A percentile compares a stretch with the other conserved stretches of the same genome.
phyloP scores from a whole-genome alignment of 1,284 basidiomycete species.

The Grifola frondosa region DNA sequence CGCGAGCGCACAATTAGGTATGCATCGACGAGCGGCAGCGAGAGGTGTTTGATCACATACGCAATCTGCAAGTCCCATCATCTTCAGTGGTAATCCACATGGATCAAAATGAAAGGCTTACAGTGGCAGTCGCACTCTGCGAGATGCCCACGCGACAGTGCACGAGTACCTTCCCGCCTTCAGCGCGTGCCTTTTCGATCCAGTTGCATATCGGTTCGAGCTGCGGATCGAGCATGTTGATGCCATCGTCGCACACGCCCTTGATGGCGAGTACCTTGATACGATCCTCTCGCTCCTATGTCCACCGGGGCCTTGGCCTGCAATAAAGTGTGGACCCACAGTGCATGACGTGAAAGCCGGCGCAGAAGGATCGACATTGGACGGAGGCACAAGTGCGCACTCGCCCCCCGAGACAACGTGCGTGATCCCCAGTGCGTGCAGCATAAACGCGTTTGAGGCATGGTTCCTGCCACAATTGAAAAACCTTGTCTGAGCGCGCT shows the following conservation, averaged over 20 bases:
- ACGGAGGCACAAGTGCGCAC: conserved; percentile 76
- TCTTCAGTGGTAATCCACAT: conserved; percentile 1
- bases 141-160: conserved; percentile 97
- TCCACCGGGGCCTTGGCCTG: conserved; percentile 44
- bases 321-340: conserved; percentile 35
- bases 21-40: conserved; percentile 83
- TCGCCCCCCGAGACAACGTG: conserved; percentile 97
- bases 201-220: conserved; percentile 87
- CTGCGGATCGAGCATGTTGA: conserved; percentile 87
- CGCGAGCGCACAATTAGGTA: conserved; percentile 87
- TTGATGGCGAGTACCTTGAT: conserved; percentile 88
- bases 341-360: conserved; percentile 21
- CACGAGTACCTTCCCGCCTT: conserved; percentile 87
- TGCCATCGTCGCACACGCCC: conserved; percentile 92
- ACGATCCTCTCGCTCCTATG: conserved; percentile 75
- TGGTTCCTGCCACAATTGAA: conserved; percentile 63
- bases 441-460: conserved; percentile 91
- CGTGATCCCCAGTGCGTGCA: conserved; percentile 90
- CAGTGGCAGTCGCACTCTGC: conserved; percentile 87
- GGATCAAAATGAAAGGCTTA: too few relatives aligned
- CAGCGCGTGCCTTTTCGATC: conserved; percentile 82
- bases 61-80: conserved; percentile 61
- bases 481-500: conserved; percentile 7
- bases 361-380: conserved; percentile 4
- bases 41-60: conserved; percentile 91